Evolutionary conservation across 495 filamentous ascomycete genomes (phyloP), one percentile per base, ranked within the genome.

Genomic region (Chaetomium fimeti): DNA sequence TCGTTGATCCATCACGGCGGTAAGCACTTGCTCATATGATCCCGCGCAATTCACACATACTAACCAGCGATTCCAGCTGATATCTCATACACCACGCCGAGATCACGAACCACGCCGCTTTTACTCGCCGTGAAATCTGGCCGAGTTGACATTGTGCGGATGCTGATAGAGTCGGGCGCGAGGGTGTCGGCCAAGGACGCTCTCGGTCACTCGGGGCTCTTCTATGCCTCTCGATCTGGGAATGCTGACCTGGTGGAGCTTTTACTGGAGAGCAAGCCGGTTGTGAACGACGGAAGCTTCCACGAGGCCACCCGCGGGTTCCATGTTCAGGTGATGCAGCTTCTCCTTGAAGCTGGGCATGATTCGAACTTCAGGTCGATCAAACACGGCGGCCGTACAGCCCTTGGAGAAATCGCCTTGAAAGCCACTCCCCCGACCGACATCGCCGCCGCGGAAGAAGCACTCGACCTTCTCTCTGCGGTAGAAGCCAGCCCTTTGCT

Each of bases 291-390:
- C 18, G 78, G 78, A 2, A 79, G 76, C 27, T 73, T 81, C 16
- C 78, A 81, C 59, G 78, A 79, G 48, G 76, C 77, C 1, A 66
- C 78, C 8, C 72, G 77, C 3, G 66, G 73, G 38, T 77, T 81
- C 24, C 74, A 79, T 27, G 25, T 73, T 0, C 69, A 68, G 27
- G 70, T 69, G 3, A 79, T 78, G 70, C 68, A 74, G 28, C 68
- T 79, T 9, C 61, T 81, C 12, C 57, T 81, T 2, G 69, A 77
- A 2, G 74, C 71, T 42, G 74, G 70, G 20, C 77, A 81, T 48
- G 77, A 81, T 40, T 67, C 74, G 18, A 78, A 81, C 57, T 78
- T 76, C 58, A 63, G 77, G 3, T 79, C 76, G 25, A 70, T 71
- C 13, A 67, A 73, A 22, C 78, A 81, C 27, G 74, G 69, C 5